A percentile compares a stretch with the other conserved stretches of the same genome.
phyloP scores from a whole-genome alignment of 2,329 filamentous ascomycete species.

The Aspergillus ibericus region DNA sequence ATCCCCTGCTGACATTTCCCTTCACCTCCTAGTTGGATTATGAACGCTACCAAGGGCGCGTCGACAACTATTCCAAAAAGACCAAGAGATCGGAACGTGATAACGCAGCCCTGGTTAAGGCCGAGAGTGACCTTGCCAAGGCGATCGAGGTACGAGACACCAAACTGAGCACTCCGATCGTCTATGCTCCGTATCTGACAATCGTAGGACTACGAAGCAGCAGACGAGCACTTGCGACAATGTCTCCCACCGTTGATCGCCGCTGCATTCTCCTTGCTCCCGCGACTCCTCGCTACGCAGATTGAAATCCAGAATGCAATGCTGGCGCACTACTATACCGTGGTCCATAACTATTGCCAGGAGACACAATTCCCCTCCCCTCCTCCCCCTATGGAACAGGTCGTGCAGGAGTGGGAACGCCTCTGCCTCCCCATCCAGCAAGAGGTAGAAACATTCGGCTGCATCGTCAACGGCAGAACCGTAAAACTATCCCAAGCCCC shows the following conservation, averaged over 20 bases:
- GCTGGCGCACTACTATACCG: slow-evolving; percentile 75
- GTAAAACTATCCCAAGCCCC: slow-evolving; percentile 11
- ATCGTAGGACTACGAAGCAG: slow-evolving; percentile 66
- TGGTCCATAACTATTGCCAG: slow-evolving; percentile 70
- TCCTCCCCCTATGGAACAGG: slow-evolving; percentile 69
- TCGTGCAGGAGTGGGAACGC: slow-evolving; percentile 65
- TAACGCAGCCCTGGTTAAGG: slow-evolving; percentile 67
- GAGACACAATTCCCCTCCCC: slow-evolving; percentile 69
- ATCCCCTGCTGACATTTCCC: not conserved
- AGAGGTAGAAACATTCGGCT: slow-evolving; percentile 65
- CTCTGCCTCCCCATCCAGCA: slow-evolving; percentile 64
- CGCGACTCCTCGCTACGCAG: slow-evolving; percentile 67
- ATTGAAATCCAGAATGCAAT: slow-evolving; percentile 76
- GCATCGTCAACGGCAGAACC: slow-evolving; percentile 67
- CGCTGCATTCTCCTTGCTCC: slow-evolving; percentile 71
- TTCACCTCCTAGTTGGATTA: slow-evolving; percentile 64
- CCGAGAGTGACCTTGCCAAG: slow-evolving; percentile 67
- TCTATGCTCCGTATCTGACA: slow-evolving; percentile 13
- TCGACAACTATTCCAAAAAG: slow-evolving; percentile 70
- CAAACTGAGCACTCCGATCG: not conserved
- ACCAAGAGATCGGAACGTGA: slow-evolving; percentile 70
- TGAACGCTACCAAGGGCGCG: slow-evolving; percentile 72
- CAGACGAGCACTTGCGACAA: slow-evolving; percentile 71
- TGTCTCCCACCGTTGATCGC: slow-evolving; percentile 70
- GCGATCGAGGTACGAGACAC: slow-evolving; percentile 59